Base-by-base conservation (phyloP, 306 rosid genomes). In the Prosopis cineraria region DNA sequence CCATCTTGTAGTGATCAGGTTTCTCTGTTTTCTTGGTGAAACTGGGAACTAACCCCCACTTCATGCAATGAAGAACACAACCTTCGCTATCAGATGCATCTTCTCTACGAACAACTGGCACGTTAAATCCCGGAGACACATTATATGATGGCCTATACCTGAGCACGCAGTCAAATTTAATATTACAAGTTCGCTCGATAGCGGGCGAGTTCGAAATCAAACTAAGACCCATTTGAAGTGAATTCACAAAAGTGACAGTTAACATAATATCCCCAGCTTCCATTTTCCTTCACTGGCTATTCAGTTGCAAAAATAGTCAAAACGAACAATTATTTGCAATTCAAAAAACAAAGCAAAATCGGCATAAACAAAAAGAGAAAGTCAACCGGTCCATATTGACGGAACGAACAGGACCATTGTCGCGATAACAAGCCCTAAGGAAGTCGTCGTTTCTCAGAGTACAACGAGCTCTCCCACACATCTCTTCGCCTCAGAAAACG, bases 31-130 rank as follows among this genome's bases (percentile, higher is more conserved):
- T 95, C 83, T 91, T 91, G 13, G 97, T 95, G 82, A 95, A 95
- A 85, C 97, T 91, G 47, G 98, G 98, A 86, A 92, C 77, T 50
- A n/a, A 85, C 25, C 98, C 97, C 98, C 98, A 90, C 86, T 81
- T 92, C 98, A 94, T 94, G 78, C 92, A 88, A 33, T 90, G 89
- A 47, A 94, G 81, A 68, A 88, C 91, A 43, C 80, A 74, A 5
- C 76, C 94, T 24, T 84, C 92, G 50, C 85, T 72, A 7, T 69
- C 89, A 27, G 86, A 78, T n/a, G 78, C 90, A 33, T 88, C 97
- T 33, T 85, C 98, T 78, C 97, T 85, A 45, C 96, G 91, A 84
- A 95, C 86, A 44, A 89, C 93, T 0, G 97, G 95, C 47, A 88
- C 6, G 68, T 87, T 68, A 53, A 77, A 85, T 41, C 97, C 98